Percentiles rank a stretch among this genome's conserved stretches.
These are phyloP conservation scores for Psilocybe cyanescens DNA, from an alignment of 768 basidiomycete species.

Conservation along the genomic window DNA sequence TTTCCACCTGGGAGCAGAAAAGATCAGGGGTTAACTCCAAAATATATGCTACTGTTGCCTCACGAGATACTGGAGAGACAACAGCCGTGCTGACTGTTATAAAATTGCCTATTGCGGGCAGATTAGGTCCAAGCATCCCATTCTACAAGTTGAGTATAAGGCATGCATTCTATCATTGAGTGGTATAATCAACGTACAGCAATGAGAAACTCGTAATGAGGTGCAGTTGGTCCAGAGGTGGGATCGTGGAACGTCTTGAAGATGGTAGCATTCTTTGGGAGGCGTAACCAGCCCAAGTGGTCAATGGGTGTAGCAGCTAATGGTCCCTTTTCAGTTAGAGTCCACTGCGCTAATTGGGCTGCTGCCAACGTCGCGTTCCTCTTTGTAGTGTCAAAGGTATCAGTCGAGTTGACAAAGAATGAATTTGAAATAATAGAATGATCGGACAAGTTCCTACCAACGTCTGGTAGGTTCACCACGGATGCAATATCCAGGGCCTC, in stretches of 20 bases:
- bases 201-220: conserved; percentile 40
- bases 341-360: conserved; percentile 32
- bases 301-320: conserved; percentile 27
- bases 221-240: conserved; percentile 35
- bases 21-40: neutral
- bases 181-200: conserved; percentile 26
- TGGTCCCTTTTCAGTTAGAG: conserved; percentile 25
- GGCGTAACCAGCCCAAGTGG: conserved; percentile 29
- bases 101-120: conserved; percentile 27
- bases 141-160: conserved; percentile 16
- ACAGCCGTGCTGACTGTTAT: conserved; percentile 27
- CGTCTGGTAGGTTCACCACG: conserved; percentile 34
- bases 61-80: conserved; percentile 35
- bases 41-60: neutral
- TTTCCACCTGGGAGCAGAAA: conserved; percentile 20
- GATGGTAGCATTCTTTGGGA: conserved; percentile 33
- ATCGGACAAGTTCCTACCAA: conserved; percentile 40
- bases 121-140: neutral
- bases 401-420: conserved; percentile 33
- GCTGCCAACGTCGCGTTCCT: conserved; percentile 25
- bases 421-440: conserved; percentile 31
- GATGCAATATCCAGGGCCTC: conserved; percentile 26
- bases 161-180: conserved; percentile 18
- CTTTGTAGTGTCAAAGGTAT: conserved; percentile 4
- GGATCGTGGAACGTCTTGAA: conserved; percentile 36